phyloP scores from a whole-genome alignment of 352 stramenopile species.

The Pythium folliculosum region DNA sequence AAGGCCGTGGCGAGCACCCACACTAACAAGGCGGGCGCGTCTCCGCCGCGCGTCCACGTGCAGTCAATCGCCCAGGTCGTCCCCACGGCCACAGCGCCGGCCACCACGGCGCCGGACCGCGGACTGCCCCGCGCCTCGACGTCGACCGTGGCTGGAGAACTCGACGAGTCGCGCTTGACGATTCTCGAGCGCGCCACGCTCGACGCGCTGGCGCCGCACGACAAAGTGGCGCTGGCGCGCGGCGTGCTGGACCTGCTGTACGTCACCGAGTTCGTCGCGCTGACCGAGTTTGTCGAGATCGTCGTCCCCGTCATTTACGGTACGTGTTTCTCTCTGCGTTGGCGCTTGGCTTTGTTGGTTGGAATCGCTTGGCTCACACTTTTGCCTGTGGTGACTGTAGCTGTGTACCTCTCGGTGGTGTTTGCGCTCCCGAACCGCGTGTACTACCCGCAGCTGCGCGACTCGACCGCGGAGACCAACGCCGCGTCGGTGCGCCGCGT shows the following conservation, averaged over 20 bases:
- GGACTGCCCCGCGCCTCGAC: too few species aligned
- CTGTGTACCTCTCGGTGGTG: conserved; percentile 19
- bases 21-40: too few species aligned
- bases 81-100: background rate
- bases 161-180: background rate
- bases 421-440: conserved; percentile 22
- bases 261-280: conserved; percentile 45
- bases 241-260: conserved; percentile 35
- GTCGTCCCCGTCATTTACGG: conserved; percentile 44
- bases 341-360: too few species aligned
- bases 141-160: background rate
- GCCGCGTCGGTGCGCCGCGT: conserved; percentile 29
- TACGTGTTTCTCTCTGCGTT: conserved; percentile 14
- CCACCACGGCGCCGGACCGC: too few species aligned
- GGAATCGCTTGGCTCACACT: background rate
- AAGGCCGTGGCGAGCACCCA: background rate
- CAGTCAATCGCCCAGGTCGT: background rate
- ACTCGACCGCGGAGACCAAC: conserved; percentile 25
- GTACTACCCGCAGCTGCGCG: conserved; percentile 32
- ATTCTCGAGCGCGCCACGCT: background rate
- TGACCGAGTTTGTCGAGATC: conserved; percentile 47
- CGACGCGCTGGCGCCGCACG: background rate
- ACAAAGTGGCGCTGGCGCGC: conserved; percentile 28
- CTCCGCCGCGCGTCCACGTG: background rate
- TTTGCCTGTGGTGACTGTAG: background rate